Percentiles rank a stretch among this genome's conserved stretches.
Evolutionary conservation across 148 eudicot genomes (phyloP).

Genomic region (Polygonum maritimum): DNA sequence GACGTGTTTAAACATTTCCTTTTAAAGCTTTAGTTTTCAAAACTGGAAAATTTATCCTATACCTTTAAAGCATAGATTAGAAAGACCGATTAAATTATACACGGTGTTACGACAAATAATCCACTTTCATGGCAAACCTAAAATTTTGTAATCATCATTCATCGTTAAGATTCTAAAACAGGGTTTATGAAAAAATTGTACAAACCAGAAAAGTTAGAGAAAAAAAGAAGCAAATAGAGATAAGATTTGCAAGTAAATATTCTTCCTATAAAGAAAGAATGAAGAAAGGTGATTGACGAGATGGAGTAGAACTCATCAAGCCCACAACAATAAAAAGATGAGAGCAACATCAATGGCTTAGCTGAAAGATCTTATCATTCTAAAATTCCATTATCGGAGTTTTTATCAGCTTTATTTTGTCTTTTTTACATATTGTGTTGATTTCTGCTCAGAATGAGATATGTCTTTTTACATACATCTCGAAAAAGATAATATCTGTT

Average conservation of each 20-base stretch:
- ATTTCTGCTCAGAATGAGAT: too few species aligned
- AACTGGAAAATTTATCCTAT: too few species aligned
- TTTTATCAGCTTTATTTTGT: not conserved
- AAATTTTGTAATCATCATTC: not conserved
- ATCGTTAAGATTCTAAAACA: too few species aligned
- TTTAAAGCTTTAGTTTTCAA: too few species aligned
- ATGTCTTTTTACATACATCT: too few species aligned
- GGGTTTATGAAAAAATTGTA: not conserved
- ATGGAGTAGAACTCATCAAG: not conserved
- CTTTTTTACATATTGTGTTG: too few species aligned
- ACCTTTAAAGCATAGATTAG: too few species aligned
- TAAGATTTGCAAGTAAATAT: not conserved
- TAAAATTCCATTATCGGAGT: not conserved
- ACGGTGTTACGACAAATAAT: too few species aligned
- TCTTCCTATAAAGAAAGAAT: not conserved
- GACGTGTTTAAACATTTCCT: too few species aligned
- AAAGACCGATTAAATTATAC: too few species aligned
- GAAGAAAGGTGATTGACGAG: not conserved
- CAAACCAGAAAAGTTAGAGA: not conserved
- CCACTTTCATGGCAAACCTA: too few species aligned
- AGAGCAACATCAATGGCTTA: conserved; percentile 2
- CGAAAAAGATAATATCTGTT: too few species aligned
- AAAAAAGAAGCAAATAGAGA: not conserved
- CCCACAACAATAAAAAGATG: not conserved
- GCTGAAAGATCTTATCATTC: not conserved